phyloP scores from a whole-genome alignment of 2,329 filamentous ascomycete genomes.

The Seiridium cupressi region DNA sequence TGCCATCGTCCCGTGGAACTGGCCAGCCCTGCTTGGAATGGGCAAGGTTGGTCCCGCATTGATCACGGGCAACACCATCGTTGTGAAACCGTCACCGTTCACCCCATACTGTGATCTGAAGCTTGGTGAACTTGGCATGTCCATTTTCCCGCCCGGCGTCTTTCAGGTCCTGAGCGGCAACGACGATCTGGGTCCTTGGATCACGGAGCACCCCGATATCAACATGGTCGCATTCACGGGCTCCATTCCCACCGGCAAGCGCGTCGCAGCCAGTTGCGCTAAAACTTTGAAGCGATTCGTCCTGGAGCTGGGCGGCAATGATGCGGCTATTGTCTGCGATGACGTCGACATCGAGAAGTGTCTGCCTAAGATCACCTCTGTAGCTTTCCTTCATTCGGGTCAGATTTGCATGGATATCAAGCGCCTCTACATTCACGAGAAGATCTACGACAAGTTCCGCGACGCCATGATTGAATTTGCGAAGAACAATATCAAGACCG shows the following conservation, averaged over 20 bases:
- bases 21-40: conserved; percentile 49
- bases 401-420: conserved; percentile 27
- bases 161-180: conserved; percentile 60
- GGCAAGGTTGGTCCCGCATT: conserved; percentile 57
- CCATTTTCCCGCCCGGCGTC: conserved; percentile 62
- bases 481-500: conserved; percentile 35
- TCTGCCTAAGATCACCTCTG: conserved; percentile 4
- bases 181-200: conserved; percentile 56
- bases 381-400: conserved; percentile 6
- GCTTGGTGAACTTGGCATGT: conserved; percentile 54
- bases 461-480: conserved; percentile 35
- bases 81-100: conserved; percentile 12
- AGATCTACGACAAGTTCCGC: conserved; percentile 49
- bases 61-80: conserved; percentile 53
- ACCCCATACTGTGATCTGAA: conserved; percentile 56
- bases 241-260: conserved; percentile 58
- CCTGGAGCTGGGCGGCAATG: conserved; percentile 62
- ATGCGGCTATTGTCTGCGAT: conserved; percentile 56
- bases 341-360: conserved; percentile 50
- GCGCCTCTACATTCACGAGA: conserved; percentile 55
- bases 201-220: conserved; percentile 58
- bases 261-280: conserved; percentile 54
- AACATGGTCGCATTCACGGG: conserved; percentile 66
- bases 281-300: conserved; percentile 60
- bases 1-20: conserved; percentile 56